Base-by-base conservation (phyloP, 257 asterid species). In the Solanum infundibuliforme region DNA sequence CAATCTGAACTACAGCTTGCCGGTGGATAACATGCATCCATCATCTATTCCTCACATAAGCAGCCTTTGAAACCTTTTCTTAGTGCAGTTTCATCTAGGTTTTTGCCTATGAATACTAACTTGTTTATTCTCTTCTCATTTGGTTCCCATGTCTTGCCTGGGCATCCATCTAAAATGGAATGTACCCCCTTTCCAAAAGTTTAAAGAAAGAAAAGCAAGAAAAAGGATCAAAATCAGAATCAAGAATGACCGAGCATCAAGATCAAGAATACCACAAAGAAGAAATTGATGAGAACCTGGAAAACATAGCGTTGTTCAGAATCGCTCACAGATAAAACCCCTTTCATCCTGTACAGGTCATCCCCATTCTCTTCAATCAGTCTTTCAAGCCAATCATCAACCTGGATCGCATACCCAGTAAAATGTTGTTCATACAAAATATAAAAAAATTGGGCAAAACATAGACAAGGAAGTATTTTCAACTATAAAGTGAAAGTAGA, bases 321-420 rank as follows among this genome's bases (percentile, higher is more conserved):
- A 79, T 93, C 94, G 3, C 88, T 90, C 88, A 95, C 97, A 6
- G 97, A 94, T 79, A 95, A 86, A 88, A 97, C 94, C 79, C 99
- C 99, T 91, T 97, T 97, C 96, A 97, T 95, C 92, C 98, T 91
- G 91, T 95, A 95, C 27, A 95, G 93, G 89, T 97, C 98, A 25
- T 97, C 98, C 5, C 98, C 99, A 87, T 97, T 95, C 89, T 95
- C 98, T 90, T 97, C 98, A 35, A 94, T 87, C 91, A 97, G 84
- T 87, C 98, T 95, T 82, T 97, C 99, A 6, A 97, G 94, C 99
- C 99, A 97, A 90, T 97, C 99, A 35, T 95, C 98, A 89, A 97
- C 94, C 98, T 97, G 92, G 86, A 87, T 35, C 87, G 83, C 66
- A 87, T 85, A 35, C 36, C 29, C 85, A 86, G 31, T 75, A 48